Evolutionary conservation across 1,284 basidiomycete species (phyloP).

Genomic region (Cutaneotrichosporon spelunceum): DNA sequence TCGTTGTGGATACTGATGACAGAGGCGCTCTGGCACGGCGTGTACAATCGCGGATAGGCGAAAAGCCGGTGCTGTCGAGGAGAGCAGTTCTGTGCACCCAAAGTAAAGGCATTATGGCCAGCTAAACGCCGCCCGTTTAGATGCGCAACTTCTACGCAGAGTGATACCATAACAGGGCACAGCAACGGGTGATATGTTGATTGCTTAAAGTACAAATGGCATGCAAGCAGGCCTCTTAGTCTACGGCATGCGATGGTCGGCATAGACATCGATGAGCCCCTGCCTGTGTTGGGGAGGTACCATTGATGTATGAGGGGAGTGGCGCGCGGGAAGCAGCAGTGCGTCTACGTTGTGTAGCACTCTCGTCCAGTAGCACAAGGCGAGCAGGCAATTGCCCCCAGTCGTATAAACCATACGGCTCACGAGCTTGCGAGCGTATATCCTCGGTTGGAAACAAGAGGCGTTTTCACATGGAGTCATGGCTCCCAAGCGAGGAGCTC

Average conservation of each 20-base stretch:
- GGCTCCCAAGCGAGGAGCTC: conserved; percentile 76
- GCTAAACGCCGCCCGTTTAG: no score
- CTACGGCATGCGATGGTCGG: conserved; percentile 80
- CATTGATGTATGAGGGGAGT: conserved; percentile 88
- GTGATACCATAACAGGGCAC: no score
- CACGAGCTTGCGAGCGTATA: conserved; percentile 60
- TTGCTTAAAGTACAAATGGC: conserved; percentile 78
- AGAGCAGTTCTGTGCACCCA: no score
- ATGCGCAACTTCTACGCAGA: no score
- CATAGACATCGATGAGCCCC: conserved; percentile 79
- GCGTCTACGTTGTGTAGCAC: conserved; percentile 85
- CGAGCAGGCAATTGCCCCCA: conserved; percentile 72
- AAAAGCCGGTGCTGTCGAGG: no score
- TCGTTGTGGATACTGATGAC: no score
- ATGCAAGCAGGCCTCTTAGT: conserved; percentile 80
- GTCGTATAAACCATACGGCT: conserved; percentile 67
- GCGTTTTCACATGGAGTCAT: conserved; percentile 69
- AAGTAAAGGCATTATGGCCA: no score
- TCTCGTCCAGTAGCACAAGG: conserved; percentile 64
- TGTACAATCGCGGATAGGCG: no score
- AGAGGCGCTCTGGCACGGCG: no score
- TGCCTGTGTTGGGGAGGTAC: conserved; percentile 73
- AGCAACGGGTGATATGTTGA: conserved; percentile 77
- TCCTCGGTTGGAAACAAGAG: conserved; percentile 59
- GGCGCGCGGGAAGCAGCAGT: conserved; percentile 76